Base-by-base conservation (phyloP, 1,284 basidiomycete genomes). In the Tilletia horrida region DNA sequence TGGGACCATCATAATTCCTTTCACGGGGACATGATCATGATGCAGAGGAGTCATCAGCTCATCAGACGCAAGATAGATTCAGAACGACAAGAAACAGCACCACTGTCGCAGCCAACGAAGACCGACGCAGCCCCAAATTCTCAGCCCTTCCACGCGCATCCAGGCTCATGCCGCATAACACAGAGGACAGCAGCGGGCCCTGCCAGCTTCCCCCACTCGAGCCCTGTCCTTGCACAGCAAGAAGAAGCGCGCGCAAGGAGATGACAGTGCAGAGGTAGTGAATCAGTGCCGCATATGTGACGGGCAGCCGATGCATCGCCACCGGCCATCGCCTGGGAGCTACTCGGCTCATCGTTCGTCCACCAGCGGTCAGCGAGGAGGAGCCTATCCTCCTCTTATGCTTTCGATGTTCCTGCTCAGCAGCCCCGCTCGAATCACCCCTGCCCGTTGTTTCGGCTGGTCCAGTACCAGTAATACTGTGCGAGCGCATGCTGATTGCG, bases 151-250 rank as follows among this genome's bases (percentile, higher is more conserved):
- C 25, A 13, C 55, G 55, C 9, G 14, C 55, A 16, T 59, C 55
- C 55, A 59, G 18, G 55, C 55, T 59, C 29, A 59, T 31, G 27
- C 55, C 55, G 35, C 55, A 35, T 13, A 59, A 18, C 55, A 35
- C 3, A 25, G 35, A 25, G 7, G 13, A 1, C 55, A 40, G 3
- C 25, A 29, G 27, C 55, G 23, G 29, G 27, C 9, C n/a, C 8
- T 29, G 7, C 55, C 27, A 59, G 50, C 29, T 29, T 8, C 18
- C 52, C 14, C 27, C 27, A 9, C 11, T 59, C 55, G 14, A 14
- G n/a, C 52, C 25, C 52, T 18, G 29, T 4, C 27, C 55, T 29
- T 29, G 55, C 7, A 35, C 27, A 25, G 23, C 55, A 14, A 18
- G 25, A 11, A 40, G 14, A 3, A 59, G 29, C 27, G 29, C 55